Evolutionary conservation across 2,329 filamentous ascomycete species (phyloP).

Genomic region (Madurella fahalii): DNA sequence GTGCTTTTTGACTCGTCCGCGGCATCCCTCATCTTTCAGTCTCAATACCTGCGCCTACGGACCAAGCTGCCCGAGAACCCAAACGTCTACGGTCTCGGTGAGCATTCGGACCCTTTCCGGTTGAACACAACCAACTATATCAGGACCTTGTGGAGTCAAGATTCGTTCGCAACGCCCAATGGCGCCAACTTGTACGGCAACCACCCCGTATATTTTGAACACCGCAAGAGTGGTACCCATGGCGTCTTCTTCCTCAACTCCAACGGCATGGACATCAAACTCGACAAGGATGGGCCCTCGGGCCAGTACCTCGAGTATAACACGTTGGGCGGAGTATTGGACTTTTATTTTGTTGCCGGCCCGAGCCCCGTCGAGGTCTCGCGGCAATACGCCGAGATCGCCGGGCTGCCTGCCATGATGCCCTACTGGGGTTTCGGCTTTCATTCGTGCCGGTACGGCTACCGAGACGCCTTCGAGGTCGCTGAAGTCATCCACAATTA

Average conservation of each 20-base stretch:
- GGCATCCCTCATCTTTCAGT: slow-evolving; percentile 66
- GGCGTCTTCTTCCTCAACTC: slow-evolving; percentile 69
- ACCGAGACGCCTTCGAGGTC: slow-evolving; percentile 59
- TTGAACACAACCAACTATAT: slow-evolving; percentile 66
- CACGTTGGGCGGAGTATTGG: slow-evolving; percentile 69
- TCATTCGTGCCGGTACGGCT: slow-evolving; percentile 63
- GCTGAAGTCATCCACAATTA: slow-evolving; percentile 67
- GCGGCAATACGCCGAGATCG: slow-evolving; percentile 55
- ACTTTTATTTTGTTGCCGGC: slow-evolving; percentile 64
- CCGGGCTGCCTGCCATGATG: slow-evolving; percentile 56
- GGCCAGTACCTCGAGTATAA: slow-evolving; percentile 77
- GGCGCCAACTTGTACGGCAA: slow-evolving; percentile 67
- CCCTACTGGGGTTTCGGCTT: slow-evolving; percentile 62
- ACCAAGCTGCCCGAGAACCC: slow-evolving; percentile 66
- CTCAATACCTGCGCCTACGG: slow-evolving; percentile 69
- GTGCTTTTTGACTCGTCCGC: slow-evolving; percentile 67
- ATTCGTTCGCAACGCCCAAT: slow-evolving; percentile 58
- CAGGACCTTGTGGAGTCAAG: slow-evolving; percentile 66
- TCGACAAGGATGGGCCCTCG: slow-evolving; percentile 56
- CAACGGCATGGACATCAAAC: slow-evolving; percentile 73
- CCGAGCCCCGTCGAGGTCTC: slow-evolving; percentile 55
- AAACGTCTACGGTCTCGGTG: slow-evolving; percentile 73
- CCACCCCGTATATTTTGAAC: slow-evolving; percentile 73
- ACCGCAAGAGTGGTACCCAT: slow-evolving; percentile 56
- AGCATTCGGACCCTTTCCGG: slow-evolving; percentile 68